Percentiles rank a stretch among this genome's conserved stretches.
Evolutionary conservation across 176 grass and related monocot genomes (phyloP).

Genomic region (Oryza rufipogon): DNA sequence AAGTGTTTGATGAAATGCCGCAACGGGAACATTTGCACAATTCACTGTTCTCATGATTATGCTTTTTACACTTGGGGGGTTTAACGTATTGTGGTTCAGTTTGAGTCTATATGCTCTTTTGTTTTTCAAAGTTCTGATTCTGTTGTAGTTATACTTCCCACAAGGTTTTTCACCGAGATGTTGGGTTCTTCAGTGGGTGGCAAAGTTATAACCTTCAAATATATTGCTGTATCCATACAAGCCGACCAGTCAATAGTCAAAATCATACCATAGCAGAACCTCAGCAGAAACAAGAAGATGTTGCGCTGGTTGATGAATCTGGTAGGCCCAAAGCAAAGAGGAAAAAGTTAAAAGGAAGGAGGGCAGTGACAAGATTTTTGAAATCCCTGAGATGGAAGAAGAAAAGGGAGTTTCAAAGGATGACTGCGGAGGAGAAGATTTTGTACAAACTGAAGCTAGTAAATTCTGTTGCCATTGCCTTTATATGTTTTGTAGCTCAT

Average conservation of each 20-base stretch:
- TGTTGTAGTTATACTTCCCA: conserved; percentile 52
- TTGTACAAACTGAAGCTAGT: conserved; percentile 88
- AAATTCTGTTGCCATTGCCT: conserved; percentile 15
- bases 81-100: not conserved
- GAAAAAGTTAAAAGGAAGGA: conserved; percentile 88
- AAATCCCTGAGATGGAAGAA: conserved; percentile 95
- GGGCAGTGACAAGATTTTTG: conserved; percentile 84
- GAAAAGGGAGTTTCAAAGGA: conserved; percentile 88
- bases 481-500: not conserved
- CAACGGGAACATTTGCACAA: not conserved
- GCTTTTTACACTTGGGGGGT: not conserved
- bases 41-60: not conserved
- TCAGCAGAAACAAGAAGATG: conserved; percentile 45
- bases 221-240: conserved; percentile 56
- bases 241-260: conserved; percentile 33
- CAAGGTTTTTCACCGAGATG: conserved; percentile 54
- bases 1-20: conserved; percentile 48
- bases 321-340: conserved; percentile 63
- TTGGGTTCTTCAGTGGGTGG: conserved; percentile 9
- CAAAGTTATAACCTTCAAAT: conserved; percentile 34
- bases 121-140: conserved; percentile 35
- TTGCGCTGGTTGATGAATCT: conserved; percentile 38
- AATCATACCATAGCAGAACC: conserved; percentile 29
- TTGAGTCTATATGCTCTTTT: not conserved
- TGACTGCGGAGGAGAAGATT: conserved; percentile 96